Evolutionary conservation across 768 basidiomycete species (phyloP), one percentile per base, ranked within the genome.

Genomic region (Boletus subcaerulescens): DNA sequence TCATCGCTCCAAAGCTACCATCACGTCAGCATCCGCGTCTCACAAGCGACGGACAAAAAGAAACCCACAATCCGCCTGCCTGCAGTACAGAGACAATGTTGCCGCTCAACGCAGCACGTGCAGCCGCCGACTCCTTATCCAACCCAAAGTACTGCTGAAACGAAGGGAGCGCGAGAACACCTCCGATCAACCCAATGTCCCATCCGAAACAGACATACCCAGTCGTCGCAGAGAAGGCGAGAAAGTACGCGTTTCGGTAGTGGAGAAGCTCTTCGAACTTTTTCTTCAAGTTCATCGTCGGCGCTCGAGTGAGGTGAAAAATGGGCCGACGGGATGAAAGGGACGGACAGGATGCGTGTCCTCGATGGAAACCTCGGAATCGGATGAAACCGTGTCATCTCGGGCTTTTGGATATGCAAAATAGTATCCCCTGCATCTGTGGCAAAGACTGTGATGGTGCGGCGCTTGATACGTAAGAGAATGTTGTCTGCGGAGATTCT

Each of bases 31-130:
- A 17, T 5, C 12, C 5, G 15, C 24, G 18, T 33, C 5, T 22
- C 24, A 4, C 22, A 11, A 10, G 26, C 26, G 9, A 26, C 26
- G 26, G 26, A 26, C 26, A 9, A 29, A 2, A n/a, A 36, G 33
- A 45, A n/a, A 40, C 73, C 20, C 38, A 73, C 73, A 74, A 65
- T 51, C 67, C 71, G 3, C 73, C 73, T 2, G 64, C 73, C 36
- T 73, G 73, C 14, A 76, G 55, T 3, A 76, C 57, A 26, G 75
- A 68, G 2, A 76, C 76, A 41, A 76, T 70, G 50, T 73, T 73
- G 3, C 74, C 74, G 22, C 53, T 67, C 43, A 76, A 53, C 22
- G 61, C 51, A 3, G 73, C 72, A 6, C 49, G 44, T 9, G 66
- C 60, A 26, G 57, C 45, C n/a, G 57, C 44, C 18, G 70, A 62